Evolutionary conservation across 441 rosid genomes (phyloP).

Genomic region (Raphanus hybrid): DNA sequence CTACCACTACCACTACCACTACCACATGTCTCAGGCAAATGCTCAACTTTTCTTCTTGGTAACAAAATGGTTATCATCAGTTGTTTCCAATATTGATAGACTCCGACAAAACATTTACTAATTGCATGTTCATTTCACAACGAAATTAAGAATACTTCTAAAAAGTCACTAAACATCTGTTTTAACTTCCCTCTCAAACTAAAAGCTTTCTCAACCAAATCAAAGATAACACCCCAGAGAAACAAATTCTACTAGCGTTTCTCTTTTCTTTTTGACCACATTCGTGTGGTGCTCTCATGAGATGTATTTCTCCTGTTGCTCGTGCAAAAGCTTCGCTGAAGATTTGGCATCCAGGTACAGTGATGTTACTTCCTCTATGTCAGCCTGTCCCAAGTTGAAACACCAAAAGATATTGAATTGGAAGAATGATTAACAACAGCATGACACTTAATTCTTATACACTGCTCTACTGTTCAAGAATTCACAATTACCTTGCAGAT

Average conservation of each 20-base stretch:
- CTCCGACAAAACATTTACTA: too few species aligned
- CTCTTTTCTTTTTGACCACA: neutral
- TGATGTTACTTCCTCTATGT: slow-evolving; percentile 78
- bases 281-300: slow-evolving; percentile 44
- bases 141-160: too few species aligned
- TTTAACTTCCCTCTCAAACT: too few species aligned
- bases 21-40: too few species aligned
- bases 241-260: neutral
- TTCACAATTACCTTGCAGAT: slow-evolving; percentile 72
- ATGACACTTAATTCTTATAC: neutral
- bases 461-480: neutral
- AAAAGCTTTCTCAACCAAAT: too few species aligned
- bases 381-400: slow-evolving; percentile 54
- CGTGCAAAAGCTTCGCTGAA: slow-evolving; percentile 86
- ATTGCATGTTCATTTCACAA: too few species aligned
- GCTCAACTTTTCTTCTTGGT: too few species aligned
- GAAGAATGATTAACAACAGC: neutral
- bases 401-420: neutral
- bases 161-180: too few species aligned
- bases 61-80: too few species aligned
- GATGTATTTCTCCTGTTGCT: slow-evolving; percentile 88
- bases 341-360: slow-evolving; percentile 92
- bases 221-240: too few species aligned
- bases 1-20: too few species aligned
- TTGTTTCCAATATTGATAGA: too few species aligned